Evolutionary conservation across 169 alveolate species (phyloP), one percentile per base, ranked within the genome.

Genomic region (Plasmodium relictum): DNA sequence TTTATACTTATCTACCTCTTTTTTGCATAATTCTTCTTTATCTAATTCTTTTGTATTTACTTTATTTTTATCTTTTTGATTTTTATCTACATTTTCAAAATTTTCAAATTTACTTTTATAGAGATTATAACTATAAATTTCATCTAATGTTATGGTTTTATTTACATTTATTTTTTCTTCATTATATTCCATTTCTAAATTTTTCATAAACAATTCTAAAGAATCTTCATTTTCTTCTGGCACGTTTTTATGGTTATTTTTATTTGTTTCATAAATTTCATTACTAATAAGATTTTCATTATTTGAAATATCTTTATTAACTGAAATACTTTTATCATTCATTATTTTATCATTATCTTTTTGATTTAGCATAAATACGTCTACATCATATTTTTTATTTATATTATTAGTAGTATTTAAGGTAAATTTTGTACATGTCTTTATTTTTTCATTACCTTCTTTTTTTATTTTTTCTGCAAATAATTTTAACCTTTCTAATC

Each of bases 91-190:
- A 22, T 20, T 70, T 22, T 12, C 8, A 14, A 14, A 26, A 42
- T 45, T 31, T 58, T 76, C 89, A 69, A 26, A 76, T 24, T 54
- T 63, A 22, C 62, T 69, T 58, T 37, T 48, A 56, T 76, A 62
- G 8, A 45, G 41, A 31, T 76, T 54, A 24, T 76, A 76, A 5
- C 65, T 76, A 22, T 76, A 62, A 24, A 76, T 76, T 69, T 76
- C 89, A 24, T 76, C 89, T 26, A 76, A 31, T 12, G 89, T 76
- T 76, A 76, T 76, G 14, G 69, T 39, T 26, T 76, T 24, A 22
- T 61, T 76, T 12, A 48, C 48, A 14, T 16, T 10, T 50, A 63
- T 39, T 41, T 63, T 42, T 20, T 63, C 56, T 10, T 45, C 88
- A 2, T 16, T 18, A 8, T 31, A 22, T 52, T 76, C 66, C n/a